Base-by-base conservation (phyloP, 2,329 filamentous ascomycete genomes). In the Penicillium olsonii region DNA sequence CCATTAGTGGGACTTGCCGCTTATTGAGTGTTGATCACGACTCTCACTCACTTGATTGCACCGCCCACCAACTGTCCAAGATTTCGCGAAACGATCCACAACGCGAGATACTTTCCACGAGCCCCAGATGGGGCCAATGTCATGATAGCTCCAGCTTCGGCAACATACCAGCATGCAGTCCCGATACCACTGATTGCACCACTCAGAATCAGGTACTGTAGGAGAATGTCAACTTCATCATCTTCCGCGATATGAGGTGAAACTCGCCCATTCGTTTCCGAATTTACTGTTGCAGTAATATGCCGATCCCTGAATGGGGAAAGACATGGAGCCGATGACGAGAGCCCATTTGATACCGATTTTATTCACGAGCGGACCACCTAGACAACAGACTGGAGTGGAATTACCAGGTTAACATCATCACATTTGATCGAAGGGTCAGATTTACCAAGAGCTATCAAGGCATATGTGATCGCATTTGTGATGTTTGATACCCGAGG, bases 201-300 rank as follows among this genome's bases (percentile, higher is more conserved):
- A 8, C 69, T 68, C 6, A 73, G 59, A 38, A 74, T 71, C n/a
- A 73, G 68, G 42, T 73, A 74, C 70, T 71, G 31, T 2, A 26
- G n/a, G 22, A 24, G 8, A 5, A 4, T 8, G 8, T 24, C 22
- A 24, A 8, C 8, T 8, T 8, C 8, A 24, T 24, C 22, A 4
- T 24, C 4, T 24, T 8, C 8, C 22, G 8, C 8, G 22, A 8
- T 8, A 24, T 24, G 22, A 4, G 8, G 15, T 3, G 18, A 51
- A 44, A 55, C 74, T 55, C 43, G 75, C 74, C 74, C 75, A 77
- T 60, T 77, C 74, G 35, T 68, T 77, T 4, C 75, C 75, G 49
- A 75, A 77, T 55, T 76, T 76, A 60, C 72, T 75, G 37, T 77
- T 78, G 59, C 71, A 75, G 55, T 78, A 78, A 53, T 77, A 78